phyloP scores from a whole-genome alignment of 495 filamentous ascomycete genomes.

The Penicillium alfredii region DNA sequence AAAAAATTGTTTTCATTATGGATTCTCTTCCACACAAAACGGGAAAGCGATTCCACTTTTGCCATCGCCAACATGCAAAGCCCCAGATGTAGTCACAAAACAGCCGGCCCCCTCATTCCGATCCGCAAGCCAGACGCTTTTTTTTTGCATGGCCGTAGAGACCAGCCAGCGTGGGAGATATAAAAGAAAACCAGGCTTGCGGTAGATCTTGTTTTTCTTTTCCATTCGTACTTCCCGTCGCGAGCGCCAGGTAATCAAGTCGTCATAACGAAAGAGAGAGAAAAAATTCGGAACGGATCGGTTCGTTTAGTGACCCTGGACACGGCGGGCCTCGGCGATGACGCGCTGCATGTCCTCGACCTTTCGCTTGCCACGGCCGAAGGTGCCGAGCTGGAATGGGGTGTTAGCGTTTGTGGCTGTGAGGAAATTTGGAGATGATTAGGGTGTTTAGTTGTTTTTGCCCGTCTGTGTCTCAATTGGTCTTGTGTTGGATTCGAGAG shows the following conservation, averaged over 20 bases:
- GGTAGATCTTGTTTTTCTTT: constrained; percentile 12
- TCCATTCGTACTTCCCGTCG: constrained; percentile 13
- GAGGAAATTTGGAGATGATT: not conserved
- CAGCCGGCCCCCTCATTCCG: constrained; percentile 18
- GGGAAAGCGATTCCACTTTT: constrained; percentile 28
- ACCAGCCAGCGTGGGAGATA: constrained; percentile 8
- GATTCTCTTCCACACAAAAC: constrained; percentile 21
- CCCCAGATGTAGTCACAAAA: constrained; percentile 24
- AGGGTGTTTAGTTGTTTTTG: too few species aligned
- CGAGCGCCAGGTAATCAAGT: constrained; percentile 26
- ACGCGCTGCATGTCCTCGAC: constrained; percentile 96
- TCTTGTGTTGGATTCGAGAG: too few species aligned
- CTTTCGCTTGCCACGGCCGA: constrained; percentile 96
- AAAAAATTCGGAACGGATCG: constrained; percentile 25
- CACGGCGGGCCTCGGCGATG: constrained; percentile 90
- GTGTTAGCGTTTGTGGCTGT: constrained; percentile 13
- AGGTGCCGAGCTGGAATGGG: constrained; percentile 77
- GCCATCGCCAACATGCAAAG: constrained; percentile 26
- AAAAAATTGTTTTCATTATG: constrained; percentile 31
- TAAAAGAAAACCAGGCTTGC: constrained; percentile 11
- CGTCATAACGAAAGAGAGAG: constrained; percentile 29
- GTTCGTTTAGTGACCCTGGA: constrained; percentile 61
- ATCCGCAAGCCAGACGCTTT: constrained; percentile 25
- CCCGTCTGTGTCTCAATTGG: too few species aligned
- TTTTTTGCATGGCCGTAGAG: constrained; percentile 8